Conservation (phyloP, 768 basidiomycete species). For the Tremella yokohamensis region DNA sequence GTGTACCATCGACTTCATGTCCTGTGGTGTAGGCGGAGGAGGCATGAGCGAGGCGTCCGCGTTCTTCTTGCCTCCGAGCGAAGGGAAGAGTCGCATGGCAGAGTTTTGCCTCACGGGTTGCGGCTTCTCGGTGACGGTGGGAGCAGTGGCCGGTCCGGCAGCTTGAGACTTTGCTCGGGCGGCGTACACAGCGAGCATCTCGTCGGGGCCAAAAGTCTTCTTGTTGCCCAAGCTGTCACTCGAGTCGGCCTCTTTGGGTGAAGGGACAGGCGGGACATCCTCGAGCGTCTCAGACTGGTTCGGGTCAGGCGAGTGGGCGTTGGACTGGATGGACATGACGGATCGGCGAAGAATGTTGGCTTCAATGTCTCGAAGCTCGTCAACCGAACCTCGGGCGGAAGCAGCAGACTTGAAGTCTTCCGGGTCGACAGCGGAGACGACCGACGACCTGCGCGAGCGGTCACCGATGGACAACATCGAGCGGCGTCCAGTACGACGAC, state of each 20-base stretch:
- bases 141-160: constrained; percentile 1
- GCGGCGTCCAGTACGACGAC: constrained; percentile 23
- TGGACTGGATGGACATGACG: constrained; percentile 44
- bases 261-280: constrained; percentile 5
- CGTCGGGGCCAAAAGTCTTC: constrained; percentile 45
- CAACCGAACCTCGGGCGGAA: constrained; percentile 41
- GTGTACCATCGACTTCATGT: constrained; percentile 34
- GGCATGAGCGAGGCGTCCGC: constrained; percentile 15
- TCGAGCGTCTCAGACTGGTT: constrained; percentile 36
- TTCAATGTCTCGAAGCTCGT: constrained; percentile 46
- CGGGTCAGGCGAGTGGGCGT: constrained; percentile 13
- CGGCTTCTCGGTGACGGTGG: constrained; percentile 10
- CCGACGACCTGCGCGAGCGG: constrained; percentile 25
- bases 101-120: constrained; percentile 12
- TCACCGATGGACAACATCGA: constrained; percentile 33
- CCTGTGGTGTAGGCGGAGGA: constrained; percentile 26
- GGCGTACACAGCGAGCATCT: constrained; percentile 50
- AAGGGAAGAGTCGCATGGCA: constrained; percentile 5
- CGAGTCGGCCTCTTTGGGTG: constrained; percentile 1
- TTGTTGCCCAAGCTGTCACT: constrained; percentile 5
- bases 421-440: constrained; percentile 20
- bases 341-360: constrained; percentile 46
- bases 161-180: constrained; percentile 33
- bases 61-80: constrained; percentile 5
- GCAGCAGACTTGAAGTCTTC: constrained; percentile 47